A percentile compares a stretch with the other conserved stretches of the same genome.
Evolutionary conservation across 2,329 filamentous ascomycete species (phyloP).

Genomic region (Fusarium concolor): DNA sequence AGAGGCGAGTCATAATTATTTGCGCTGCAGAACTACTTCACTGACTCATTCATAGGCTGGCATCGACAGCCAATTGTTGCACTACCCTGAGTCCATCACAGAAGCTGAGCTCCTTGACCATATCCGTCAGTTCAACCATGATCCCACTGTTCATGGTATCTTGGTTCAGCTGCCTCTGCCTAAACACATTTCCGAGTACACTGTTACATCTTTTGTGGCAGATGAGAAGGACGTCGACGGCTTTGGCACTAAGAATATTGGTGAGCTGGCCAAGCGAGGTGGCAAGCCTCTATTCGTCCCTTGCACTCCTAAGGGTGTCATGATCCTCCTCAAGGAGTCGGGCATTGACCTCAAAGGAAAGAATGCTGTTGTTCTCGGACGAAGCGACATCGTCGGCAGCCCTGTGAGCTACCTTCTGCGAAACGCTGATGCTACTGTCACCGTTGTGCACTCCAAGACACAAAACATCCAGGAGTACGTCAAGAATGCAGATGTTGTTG

Average conservation of each 20-base stretch:
- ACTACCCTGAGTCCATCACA: conserved; percentile 82
- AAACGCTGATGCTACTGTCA: conserved; percentile 96
- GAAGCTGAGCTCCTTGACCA: conserved; percentile 88
- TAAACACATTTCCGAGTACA: conserved; percentile 88
- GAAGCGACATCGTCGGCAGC: conserved; percentile 97
- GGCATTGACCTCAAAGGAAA: conserved; percentile 89
- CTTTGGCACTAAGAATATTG: conserved; percentile 93
- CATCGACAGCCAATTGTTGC: conserved; percentile 87
- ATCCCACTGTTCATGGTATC: conserved; percentile 87
- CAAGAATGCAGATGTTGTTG: conserved; percentile 86
- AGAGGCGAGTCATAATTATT: conserved; percentile 69
- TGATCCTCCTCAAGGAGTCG: conserved; percentile 87
- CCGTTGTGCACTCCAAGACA: conserved; percentile 93
- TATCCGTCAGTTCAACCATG: conserved; percentile 86
- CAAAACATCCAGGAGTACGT: conserved; percentile 77
- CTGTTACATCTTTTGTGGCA: conserved; percentile 87
- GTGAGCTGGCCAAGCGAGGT: conserved; percentile 94
- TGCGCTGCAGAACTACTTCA: background rate
- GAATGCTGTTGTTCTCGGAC: conserved; percentile 91
- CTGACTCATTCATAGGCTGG: conserved; percentile 70
- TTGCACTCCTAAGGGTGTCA: conserved; percentile 97
- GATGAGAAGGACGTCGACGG: conserved; percentile 98
- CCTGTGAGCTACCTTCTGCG: conserved; percentile 96
- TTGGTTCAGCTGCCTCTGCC: conserved; percentile 94
- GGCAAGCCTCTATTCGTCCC: conserved; percentile 90